Base-by-base conservation (phyloP, 208 protist species). In the Leishmania major region DNA sequence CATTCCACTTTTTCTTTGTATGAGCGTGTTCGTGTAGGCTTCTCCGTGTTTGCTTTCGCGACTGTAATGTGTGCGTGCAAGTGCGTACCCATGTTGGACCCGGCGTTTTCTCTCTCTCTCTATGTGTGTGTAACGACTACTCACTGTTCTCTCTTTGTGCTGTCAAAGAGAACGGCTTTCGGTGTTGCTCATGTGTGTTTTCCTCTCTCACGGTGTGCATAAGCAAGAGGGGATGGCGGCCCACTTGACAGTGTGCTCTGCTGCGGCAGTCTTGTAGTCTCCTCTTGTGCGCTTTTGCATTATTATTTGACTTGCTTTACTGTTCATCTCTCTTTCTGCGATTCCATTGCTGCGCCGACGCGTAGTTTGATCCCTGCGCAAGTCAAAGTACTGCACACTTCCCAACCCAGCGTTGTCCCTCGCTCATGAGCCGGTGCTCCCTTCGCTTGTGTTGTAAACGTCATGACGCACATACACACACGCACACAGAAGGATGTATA, bases 271-370 rank as follows among this genome's bases (percentile, higher is more conserved):
- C 51, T 47, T 53, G 28, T 37, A 55, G 70, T 37, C 70, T 19
- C 47, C 45, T 74, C 8, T 74, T 15, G 57, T 75, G 45, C 37
- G 7, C 35, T n/a, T 70, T 40, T 70, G 49, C 53, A 45, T 71
- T 43, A 25, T 77, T 62, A 31, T 80, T 73, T 83, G 11, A 55
- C 22, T 79, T 83, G 37, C 17, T 76, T 53, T 77, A 47, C 55
- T 82, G 35, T 77, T 84, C 74, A 49, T 73, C n/a, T 73, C 53
- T 55, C 35, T 79, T 79, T 70, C 64, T 83, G 13, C 25, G 25
- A 22, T 75, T 45, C 51, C 35, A 10, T 74, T 79, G 35, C 47
- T 86, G 45, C 75, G 45, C 70, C 11, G 70, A 55, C 4, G 70
- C 70, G 70, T 53, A 53, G 70, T 55, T 74, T 31, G 10, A 28